Conservation (phyloP, 1,284 basidiomycete genomes). For the Paramarasmius palmivorus region DNA sequence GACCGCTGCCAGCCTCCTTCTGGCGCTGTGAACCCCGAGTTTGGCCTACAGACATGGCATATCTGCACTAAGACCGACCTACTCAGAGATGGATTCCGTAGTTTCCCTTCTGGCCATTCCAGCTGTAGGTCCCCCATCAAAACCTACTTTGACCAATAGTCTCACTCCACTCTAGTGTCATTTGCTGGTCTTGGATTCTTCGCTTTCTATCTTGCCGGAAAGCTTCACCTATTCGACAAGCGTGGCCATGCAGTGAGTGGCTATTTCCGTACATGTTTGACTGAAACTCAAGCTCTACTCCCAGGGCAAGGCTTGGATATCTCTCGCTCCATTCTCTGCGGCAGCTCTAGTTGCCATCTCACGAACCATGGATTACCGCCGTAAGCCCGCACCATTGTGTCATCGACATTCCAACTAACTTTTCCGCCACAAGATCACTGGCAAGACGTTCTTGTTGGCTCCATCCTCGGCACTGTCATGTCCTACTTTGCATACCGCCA, state of each 20-base stretch:
- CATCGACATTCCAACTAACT: not conserved
- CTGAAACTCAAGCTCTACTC: constrained; percentile 1
- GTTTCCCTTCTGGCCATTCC: constrained; percentile 93
- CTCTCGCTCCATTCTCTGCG: constrained; percentile 74
- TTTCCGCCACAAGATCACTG: constrained; percentile 67
- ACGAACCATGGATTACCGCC: constrained; percentile 88
- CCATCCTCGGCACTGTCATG: constrained; percentile 70
- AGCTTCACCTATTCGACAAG: constrained; percentile 87
- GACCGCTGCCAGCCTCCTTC: constrained; percentile 77
- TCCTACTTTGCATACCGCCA: constrained; percentile 83
- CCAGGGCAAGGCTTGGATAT: constrained; percentile 84
- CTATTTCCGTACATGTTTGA: not conserved
- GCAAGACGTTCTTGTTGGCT: constrained; percentile 86
- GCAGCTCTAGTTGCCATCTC: constrained; percentile 89
- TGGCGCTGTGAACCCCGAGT: constrained; percentile 69
- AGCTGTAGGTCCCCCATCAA: constrained; percentile 52
- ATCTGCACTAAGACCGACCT: constrained; percentile 79
- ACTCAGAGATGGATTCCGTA: constrained; percentile 86
- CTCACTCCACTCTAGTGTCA: constrained; percentile 55
- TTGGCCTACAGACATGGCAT: constrained; percentile 70
- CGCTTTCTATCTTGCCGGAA: constrained; percentile 86
- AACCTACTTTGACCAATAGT: constrained; percentile 1
- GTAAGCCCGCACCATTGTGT: constrained; percentile 40
- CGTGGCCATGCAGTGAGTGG: constrained; percentile 73
- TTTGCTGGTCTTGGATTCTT: constrained; percentile 94